These are phyloP conservation scores for Trematosphaeria pertusa DNA, from an alignment of 2,329 filamentous ascomycete species.

Conservation along the genomic window DNA sequence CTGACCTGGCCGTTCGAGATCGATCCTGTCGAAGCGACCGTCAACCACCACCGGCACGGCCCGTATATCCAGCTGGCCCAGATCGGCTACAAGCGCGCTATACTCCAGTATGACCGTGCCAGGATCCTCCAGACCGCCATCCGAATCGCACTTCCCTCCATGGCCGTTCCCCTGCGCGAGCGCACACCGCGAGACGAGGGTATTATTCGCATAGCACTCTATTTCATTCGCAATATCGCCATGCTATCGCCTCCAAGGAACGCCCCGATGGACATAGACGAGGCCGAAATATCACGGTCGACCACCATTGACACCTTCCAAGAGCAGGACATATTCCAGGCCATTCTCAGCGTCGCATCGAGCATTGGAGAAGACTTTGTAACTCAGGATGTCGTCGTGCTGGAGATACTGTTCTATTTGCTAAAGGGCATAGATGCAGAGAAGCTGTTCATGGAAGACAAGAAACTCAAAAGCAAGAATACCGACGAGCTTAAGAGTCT, in stretches of 20 bases:
- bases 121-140: slow-evolving; percentile 82
- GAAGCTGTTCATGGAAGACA: slow-evolving; percentile 84
- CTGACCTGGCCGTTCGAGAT: slow-evolving; percentile 93
- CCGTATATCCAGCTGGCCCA: slow-evolving; percentile 90
- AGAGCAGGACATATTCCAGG: slow-evolving; percentile 86
- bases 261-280: slow-evolving; percentile 82
- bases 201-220: slow-evolving; percentile 88
- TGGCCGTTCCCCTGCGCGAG: slow-evolving; percentile 79
- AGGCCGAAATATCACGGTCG: slow-evolving; percentile 86
- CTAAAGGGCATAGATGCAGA: slow-evolving; percentile 87
- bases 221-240: slow-evolving; percentile 86
- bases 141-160: slow-evolving; percentile 81
- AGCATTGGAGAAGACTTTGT: slow-evolving; percentile 95
- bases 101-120: slow-evolving; percentile 82
- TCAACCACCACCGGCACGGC: slow-evolving; percentile 91
- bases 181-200: slow-evolving; percentile 82
- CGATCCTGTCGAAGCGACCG: slow-evolving; percentile 79
- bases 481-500: slow-evolving; percentile 76
- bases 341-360: slow-evolving; percentile 85
- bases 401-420: slow-evolving; percentile 92
- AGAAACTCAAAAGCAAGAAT: slow-evolving; percentile 71
- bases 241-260: slow-evolving; percentile 79
- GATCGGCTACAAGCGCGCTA: slow-evolving; percentile 84
- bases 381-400: slow-evolving; percentile 83
- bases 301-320: slow-evolving; percentile 88